Percentiles rank a stretch among this genome's conserved stretches.
phyloP scores from a whole-genome alignment of 176 grass and related monocot species.

The Hordeum vulgare region DNA sequence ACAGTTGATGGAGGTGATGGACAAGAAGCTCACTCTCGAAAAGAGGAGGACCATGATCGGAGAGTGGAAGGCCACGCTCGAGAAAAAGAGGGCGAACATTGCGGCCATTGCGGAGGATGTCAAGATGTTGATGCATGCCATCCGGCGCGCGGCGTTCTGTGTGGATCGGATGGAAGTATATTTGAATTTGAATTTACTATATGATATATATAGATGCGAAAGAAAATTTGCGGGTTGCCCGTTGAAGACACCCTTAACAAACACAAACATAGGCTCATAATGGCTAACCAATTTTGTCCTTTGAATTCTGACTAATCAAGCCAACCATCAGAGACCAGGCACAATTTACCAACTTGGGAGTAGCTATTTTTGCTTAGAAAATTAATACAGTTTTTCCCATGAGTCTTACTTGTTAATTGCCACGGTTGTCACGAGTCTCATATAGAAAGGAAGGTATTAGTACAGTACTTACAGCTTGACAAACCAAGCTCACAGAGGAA shows the following conservation, averaged over 20 bases:
- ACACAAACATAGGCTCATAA: neutral
- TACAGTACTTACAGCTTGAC: slow-evolving; percentile 21
- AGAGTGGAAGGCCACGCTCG: too few relatives aligned
- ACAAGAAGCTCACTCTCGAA: too few relatives aligned
- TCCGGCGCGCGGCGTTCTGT: too few relatives aligned
- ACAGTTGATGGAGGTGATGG: too few relatives aligned
- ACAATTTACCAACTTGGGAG: neutral
- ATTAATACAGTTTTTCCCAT: slow-evolving; percentile 14
- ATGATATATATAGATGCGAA: too few relatives aligned
- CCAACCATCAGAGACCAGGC: neutral
- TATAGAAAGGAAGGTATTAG: slow-evolving; percentile 2
- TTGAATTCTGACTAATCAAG: neutral
- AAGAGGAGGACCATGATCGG: too few relatives aligned
- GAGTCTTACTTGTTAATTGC: slow-evolving; percentile 11
- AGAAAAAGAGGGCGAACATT: too few relatives aligned
- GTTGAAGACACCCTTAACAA: neutral
- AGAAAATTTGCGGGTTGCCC: too few relatives aligned
- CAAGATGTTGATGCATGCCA: too few relatives aligned
- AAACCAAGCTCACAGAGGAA: slow-evolving; percentile 23
- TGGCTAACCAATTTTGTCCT: neutral
- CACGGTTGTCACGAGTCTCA: slow-evolving; percentile 19
- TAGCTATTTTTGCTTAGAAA: neutral
- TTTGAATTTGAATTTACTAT: too few relatives aligned
- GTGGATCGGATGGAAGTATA: too few relatives aligned
- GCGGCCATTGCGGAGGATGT: too few relatives aligned